Conservation (phyloP, 169 alveolate species). For the Perkinsus marinus region DNA sequence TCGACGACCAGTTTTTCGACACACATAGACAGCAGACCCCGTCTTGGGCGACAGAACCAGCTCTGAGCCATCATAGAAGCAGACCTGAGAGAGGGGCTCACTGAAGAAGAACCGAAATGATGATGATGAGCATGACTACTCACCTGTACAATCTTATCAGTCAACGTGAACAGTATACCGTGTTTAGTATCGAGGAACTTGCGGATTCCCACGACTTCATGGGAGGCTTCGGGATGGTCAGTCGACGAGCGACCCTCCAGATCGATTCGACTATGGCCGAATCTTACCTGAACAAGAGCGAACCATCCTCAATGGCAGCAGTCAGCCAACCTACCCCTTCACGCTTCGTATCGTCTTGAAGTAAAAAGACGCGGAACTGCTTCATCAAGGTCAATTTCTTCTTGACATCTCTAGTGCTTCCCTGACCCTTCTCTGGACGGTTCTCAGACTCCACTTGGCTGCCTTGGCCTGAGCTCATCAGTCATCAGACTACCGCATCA, state of each 20-base stretch:
- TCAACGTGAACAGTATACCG: conserved; percentile 63
- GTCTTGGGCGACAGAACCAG: conserved; percentile 51
- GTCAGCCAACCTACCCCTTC: not conserved
- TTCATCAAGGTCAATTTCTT: conserved; percentile 59
- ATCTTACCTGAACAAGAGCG: not conserved
- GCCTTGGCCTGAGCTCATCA: not conserved
- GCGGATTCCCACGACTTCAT: not conserved
- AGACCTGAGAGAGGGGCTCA: conserved; percentile 13
- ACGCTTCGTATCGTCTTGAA: conserved; percentile 28
- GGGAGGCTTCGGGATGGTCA: not conserved
- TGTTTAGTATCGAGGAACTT: conserved; percentile 38
- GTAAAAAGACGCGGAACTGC: conserved; percentile 60
- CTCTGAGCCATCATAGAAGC: conserved; percentile 65
- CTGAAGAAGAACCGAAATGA: not conserved
- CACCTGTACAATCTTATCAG: conserved; percentile 57
- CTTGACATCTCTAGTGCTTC: conserved; percentile 43
- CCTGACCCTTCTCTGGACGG: not conserved
- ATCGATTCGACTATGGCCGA: not conserved
- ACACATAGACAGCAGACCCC: conserved; percentile 54
- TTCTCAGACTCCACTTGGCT: not conserved
- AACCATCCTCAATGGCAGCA: not conserved
- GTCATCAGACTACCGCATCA: not conserved
- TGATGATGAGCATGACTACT: not conserved
- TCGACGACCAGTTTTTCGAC: conserved; percentile 26
- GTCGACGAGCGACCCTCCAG: not conserved